phyloP scores from a whole-genome alignment of 208 protist genomes.

The Leishmania aethiopica region DNA sequence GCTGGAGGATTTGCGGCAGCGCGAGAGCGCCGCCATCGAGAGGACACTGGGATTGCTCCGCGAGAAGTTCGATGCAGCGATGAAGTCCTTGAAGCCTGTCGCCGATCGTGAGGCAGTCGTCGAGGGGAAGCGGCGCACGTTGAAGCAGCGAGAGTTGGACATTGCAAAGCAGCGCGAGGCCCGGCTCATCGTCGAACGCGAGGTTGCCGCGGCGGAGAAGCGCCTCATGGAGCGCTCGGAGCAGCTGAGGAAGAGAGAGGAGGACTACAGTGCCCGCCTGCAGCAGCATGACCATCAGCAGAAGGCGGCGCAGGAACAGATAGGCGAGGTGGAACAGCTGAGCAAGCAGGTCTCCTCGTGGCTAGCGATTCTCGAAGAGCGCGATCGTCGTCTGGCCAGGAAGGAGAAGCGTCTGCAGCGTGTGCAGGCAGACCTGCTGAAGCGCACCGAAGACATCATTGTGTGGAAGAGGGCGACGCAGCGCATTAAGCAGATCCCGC shows the following conservation, averaged over 20 bases:
- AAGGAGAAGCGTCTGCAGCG: slow-evolving; percentile 73
- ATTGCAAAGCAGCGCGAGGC: slow-evolving; percentile 52
- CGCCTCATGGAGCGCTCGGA: slow-evolving; percentile 32
- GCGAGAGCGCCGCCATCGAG: slow-evolving; percentile 27
- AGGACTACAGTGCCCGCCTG: slow-evolving; percentile 36
- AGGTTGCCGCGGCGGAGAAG: slow-evolving; percentile 42
- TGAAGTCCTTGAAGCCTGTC: slow-evolving; percentile 40
- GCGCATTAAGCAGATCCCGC: slow-evolving; percentile 36
- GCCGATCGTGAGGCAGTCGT: slow-evolving; percentile 52
- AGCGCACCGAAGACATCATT: slow-evolving; percentile 56
- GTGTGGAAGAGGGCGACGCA: slow-evolving; percentile 44
- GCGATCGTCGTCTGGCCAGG: slow-evolving; percentile 45
- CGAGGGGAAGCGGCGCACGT: slow-evolving; percentile 41
- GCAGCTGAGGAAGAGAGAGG: slow-evolving; percentile 41
- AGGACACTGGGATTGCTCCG: slow-evolving; percentile 29
- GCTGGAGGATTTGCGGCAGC: slow-evolving; percentile 37
- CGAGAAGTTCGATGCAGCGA: slow-evolving; percentile 35
- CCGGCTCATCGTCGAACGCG: slow-evolving; percentile 38
- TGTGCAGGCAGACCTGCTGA: slow-evolving; percentile 61
- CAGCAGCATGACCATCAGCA: slow-evolving; percentile 58
- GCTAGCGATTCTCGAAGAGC: slow-evolving; percentile 76
- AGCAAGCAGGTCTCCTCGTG: slow-evolving; percentile 65
- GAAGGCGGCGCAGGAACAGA: slow-evolving; percentile 49
- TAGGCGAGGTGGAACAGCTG: slow-evolving; percentile 72
- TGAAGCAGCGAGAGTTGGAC: slow-evolving; percentile 51